A percentile compares a stretch with the other conserved stretches of the same genome.
Evolutionary conservation across 1,284 basidiomycete species (phyloP).

Genomic region (Gomphus sp.): DNA sequence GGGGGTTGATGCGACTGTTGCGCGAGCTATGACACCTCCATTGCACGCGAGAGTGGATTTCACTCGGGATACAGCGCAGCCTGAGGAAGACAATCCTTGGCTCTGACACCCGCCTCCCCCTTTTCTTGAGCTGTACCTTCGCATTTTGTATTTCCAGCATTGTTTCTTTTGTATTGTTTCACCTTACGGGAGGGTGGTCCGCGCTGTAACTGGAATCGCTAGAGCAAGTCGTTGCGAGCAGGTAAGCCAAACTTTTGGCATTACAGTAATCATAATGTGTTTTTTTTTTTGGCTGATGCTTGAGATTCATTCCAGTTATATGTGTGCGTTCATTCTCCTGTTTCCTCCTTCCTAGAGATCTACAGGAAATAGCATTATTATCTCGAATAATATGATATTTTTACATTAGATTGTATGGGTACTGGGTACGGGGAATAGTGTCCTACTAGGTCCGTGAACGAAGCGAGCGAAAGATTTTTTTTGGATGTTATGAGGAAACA

Average conservation of each 20-base stretch:
- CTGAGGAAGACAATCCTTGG: conserved; percentile 12
- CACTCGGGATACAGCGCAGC: not conserved
- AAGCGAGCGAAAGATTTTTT: no score
- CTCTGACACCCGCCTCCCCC: not conserved
- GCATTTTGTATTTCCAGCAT: not conserved
- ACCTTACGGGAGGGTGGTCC: not conserved
- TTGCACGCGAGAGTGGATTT: conserved; percentile 13
- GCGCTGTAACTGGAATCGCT: not conserved
- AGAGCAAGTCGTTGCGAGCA: not conserved
- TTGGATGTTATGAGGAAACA: no score
- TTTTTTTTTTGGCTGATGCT: no score
- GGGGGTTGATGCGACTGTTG: conserved; percentile 17
- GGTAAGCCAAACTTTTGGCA: not conserved
- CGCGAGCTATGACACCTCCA: conserved; percentile 16
- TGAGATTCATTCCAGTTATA: no score
- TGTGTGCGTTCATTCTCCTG: no score
- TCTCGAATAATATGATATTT: no score
- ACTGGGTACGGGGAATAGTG: no score
- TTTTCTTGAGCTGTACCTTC: not conserved
- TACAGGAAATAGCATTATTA: no score
- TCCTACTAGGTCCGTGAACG: no score
- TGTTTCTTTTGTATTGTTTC: not conserved
- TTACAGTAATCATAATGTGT: no score
- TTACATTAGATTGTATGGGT: no score
- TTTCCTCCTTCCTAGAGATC: no score